Evolutionary conservation across 108 stramenopile species (phyloP).

Genomic region (Thalassiosira profunda): DNA sequence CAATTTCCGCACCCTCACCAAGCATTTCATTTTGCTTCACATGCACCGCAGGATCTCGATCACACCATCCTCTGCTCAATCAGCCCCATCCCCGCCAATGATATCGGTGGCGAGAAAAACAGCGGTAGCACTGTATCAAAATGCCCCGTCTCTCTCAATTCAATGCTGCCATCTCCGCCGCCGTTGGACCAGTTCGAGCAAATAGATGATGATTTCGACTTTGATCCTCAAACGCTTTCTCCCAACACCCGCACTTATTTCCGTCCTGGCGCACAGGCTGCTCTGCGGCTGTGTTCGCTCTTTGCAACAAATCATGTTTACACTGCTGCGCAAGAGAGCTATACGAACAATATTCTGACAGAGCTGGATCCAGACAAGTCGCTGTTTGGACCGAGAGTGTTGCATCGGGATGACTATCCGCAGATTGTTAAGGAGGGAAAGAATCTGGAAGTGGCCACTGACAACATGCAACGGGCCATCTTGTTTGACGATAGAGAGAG

Average conservation of each 20-base stretch:
- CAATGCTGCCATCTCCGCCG: conserved; percentile 5
- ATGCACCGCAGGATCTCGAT: conserved; percentile 34
- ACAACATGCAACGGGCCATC: conserved; percentile 28
- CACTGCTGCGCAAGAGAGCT: conserved; percentile 44
- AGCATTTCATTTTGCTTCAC: not conserved
- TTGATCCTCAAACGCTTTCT: conserved; percentile 10
- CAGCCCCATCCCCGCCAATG: conserved; percentile 21
- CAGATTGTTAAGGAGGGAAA: conserved; percentile 39
- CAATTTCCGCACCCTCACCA: not conserved
- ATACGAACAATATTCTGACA: conserved; percentile 39
- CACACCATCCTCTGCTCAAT: conserved; percentile 51
- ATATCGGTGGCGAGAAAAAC: not conserved
- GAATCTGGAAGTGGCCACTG: conserved; percentile 37
- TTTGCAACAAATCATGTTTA: conserved; percentile 38
- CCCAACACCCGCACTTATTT: conserved; percentile 53
- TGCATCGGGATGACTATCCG: conserved; percentile 41
- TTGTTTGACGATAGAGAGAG: conserved; percentile 43
- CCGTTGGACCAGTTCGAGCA: conserved; percentile 32
- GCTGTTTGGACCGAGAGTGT: conserved; percentile 20
- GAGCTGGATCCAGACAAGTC: conserved; percentile 26
- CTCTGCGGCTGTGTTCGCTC: conserved; percentile 16
- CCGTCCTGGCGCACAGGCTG: conserved; percentile 39
- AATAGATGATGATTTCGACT: conserved; percentile 57
- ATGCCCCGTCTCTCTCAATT: conserved; percentile 1
- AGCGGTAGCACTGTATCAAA: not conserved